Evolutionary conservation across 139 green algal species (phyloP).

Genomic region (Microglena sp.): DNA sequence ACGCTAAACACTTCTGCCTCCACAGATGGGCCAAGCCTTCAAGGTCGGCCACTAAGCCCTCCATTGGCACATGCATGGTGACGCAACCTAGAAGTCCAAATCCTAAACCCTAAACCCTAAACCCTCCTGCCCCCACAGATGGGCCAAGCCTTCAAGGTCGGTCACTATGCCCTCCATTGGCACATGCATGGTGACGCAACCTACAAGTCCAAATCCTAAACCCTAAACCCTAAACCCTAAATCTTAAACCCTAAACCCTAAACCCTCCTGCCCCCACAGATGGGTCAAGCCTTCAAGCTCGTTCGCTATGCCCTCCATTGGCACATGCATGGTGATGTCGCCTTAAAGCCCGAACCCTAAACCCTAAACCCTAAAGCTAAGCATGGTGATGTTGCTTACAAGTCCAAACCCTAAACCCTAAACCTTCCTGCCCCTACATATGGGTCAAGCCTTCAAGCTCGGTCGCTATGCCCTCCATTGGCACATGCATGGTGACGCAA

Average conservation of each 20-base stretch:
- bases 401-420: too few relatives aligned
- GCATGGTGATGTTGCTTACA: too few relatives aligned
- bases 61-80: constrained; percentile 70
- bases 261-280: too few relatives aligned
- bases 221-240: too few relatives aligned
- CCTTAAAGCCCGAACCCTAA: too few relatives aligned
- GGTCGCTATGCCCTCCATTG: constrained; percentile 63
- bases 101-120: too few relatives aligned
- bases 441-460: constrained; percentile 34
- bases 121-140: too few relatives aligned
- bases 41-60: constrained; percentile 49
- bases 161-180: constrained; percentile 62
- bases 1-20: too few relatives aligned
- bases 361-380: too few relatives aligned
- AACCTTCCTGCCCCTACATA: too few relatives aligned
- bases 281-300: constrained; percentile 34
- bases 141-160: constrained; percentile 36
- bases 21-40: constrained; percentile 32
- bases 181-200: constrained; percentile 57
- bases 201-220: background rate
- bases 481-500: constrained; percentile 56
- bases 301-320: constrained; percentile 62
- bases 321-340: constrained; percentile 56
- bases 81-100: too few relatives aligned
- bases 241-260: too few relatives aligned